A percentile compares a stretch with the other conserved stretches of the same genome.
phyloP scores from a whole-genome alignment of 2,329 filamentous ascomycete genomes.

The Knufia fluminis region DNA sequence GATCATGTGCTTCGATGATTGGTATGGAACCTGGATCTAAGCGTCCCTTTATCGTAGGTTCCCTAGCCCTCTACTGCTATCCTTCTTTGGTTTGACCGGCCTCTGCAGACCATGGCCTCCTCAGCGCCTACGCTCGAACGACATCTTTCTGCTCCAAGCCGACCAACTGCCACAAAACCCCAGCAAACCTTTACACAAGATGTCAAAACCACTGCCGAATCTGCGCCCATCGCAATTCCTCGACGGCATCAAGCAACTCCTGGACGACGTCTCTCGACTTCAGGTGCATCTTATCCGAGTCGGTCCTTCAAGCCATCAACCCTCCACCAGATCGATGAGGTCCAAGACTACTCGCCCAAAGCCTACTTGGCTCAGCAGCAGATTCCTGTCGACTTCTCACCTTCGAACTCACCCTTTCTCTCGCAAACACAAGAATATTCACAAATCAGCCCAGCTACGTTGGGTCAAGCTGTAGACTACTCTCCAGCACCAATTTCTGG shows the following conservation, averaged over 20 bases:
- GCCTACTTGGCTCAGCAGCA: slow-evolving; percentile 34
- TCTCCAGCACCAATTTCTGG: slow-evolving; percentile 18
- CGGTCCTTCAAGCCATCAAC: slow-evolving; percentile 29
- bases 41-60: slow-evolving; percentile 25
- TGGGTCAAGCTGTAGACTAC: slow-evolving; percentile 22
- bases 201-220: slow-evolving; percentile 26
- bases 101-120: slow-evolving; percentile 16
- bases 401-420: slow-evolving; percentile 17
- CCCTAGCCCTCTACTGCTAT: slow-evolving; percentile 12
- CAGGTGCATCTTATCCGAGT: slow-evolving; percentile 29
- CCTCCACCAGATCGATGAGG: slow-evolving; percentile 29
- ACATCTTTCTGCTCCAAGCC: slow-evolving; percentile 19
- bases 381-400: slow-evolving; percentile 21
- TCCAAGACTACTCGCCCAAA: slow-evolving; percentile 34
- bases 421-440: slow-evolving; percentile 22
- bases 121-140: slow-evolving; percentile 20
- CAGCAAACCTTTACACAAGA: slow-evolving; percentile 2
- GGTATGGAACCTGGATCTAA: slow-evolving; percentile 35
- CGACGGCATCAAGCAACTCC: slow-evolving; percentile 13
- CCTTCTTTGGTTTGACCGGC: slow-evolving; percentile 21
- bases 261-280: slow-evolving; percentile 19
- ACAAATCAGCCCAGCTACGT: slow-evolving; percentile 20
- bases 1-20: slow-evolving; percentile 22
- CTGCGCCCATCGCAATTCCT: slow-evolving; percentile 23
- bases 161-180: slow-evolving; percentile 7